Percentiles rank a stretch among this genome's conserved stretches.
Evolutionary conservation across 768 basidiomycete genomes (phyloP).

Genomic region (Fistulinella prunicolor): DNA sequence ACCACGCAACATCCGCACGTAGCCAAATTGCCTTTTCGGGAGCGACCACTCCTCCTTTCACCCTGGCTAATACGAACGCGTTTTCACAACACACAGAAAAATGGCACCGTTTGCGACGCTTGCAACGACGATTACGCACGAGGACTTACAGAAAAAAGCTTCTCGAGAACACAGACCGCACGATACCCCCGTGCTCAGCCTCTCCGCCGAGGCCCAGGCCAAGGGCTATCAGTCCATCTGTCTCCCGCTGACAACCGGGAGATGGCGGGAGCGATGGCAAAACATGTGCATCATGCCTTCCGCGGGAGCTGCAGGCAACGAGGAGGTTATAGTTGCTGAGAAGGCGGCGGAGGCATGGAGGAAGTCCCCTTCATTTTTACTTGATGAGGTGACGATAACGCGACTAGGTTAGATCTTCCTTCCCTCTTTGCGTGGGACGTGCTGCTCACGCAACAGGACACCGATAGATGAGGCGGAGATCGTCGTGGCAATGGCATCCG

Average conservation of each 20-base stretch:
- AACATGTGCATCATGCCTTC: conserved; percentile 77
- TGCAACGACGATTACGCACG: conserved; percentile 27
- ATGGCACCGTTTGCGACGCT: conserved; percentile 31
- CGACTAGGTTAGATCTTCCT: conserved; percentile 54
- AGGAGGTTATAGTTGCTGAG: conserved; percentile 46
- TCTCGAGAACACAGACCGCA: conserved; percentile 23
- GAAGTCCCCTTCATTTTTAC: conserved; percentile 69
- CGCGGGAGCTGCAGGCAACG: conserved; percentile 34
- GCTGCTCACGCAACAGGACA: conserved; percentile 13
- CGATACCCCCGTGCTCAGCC: conserved; percentile 48
- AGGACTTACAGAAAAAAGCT: conserved; percentile 40
- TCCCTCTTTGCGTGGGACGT: conserved; percentile 12
- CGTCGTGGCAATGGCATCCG: conserved; percentile 75
- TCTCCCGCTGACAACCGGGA: conserved; percentile 83
- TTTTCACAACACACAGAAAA: neutral
- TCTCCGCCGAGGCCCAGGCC: conserved; percentile 49
- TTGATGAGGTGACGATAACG: conserved; percentile 87
- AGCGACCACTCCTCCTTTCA: no score
- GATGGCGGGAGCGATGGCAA: conserved; percentile 87
- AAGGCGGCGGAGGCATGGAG: conserved; percentile 85
- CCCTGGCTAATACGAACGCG: no score
- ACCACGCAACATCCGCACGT: conserved; percentile 20
- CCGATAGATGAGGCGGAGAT: conserved; percentile 68
- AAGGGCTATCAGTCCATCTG: conserved; percentile 77
- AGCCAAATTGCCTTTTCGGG: conserved; percentile 19